A percentile compares a stretch with the other conserved stretches of the same genome.
These are phyloP conservation scores for Trypanosomatidae sp. DNA, from an alignment of 208 protist species.

Conservation along the genomic window DNA sequence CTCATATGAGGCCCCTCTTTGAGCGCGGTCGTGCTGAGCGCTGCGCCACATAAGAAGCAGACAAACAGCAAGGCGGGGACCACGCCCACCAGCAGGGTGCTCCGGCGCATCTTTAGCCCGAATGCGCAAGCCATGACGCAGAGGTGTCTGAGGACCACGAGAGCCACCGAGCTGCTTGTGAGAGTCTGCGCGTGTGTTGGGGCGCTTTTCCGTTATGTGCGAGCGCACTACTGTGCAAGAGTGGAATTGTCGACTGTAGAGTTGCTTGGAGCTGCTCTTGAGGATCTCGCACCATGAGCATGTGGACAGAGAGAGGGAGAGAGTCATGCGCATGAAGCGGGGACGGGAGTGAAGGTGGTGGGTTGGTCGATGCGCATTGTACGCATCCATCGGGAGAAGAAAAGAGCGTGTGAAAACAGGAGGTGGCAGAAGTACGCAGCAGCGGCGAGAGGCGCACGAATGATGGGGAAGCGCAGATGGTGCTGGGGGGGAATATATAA, in stretches of 20 bases:
- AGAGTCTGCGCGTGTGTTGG: background rate
- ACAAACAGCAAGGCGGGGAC: background rate
- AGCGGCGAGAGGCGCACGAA: background rate
- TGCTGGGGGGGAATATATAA: too few relatives aligned
- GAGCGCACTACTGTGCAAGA: background rate
- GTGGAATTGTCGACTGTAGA: background rate
- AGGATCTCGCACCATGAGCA: background rate
- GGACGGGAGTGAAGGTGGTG: background rate
- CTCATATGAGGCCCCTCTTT: conserved; percentile 16
- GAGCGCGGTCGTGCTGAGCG: background rate
- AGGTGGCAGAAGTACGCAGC: background rate
- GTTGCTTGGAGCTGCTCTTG: background rate
- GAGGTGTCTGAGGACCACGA: background rate
- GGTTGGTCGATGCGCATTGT: background rate
- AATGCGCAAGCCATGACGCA: background rate
- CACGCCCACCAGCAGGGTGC: background rate
- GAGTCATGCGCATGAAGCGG: background rate
- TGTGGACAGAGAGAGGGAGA: background rate
- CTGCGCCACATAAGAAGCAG: background rate
- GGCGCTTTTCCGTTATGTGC: background rate
- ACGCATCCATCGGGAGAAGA: background rate
- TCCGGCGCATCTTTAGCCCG: background rate
- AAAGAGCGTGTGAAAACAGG: background rate
- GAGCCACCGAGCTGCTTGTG: background rate
- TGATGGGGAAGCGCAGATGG: too few relatives aligned